Evolutionary conservation across 2,329 filamentous ascomycete species (phyloP), one percentile per base, ranked within the genome.

Genomic region (Aspergillus sp.): DNA sequence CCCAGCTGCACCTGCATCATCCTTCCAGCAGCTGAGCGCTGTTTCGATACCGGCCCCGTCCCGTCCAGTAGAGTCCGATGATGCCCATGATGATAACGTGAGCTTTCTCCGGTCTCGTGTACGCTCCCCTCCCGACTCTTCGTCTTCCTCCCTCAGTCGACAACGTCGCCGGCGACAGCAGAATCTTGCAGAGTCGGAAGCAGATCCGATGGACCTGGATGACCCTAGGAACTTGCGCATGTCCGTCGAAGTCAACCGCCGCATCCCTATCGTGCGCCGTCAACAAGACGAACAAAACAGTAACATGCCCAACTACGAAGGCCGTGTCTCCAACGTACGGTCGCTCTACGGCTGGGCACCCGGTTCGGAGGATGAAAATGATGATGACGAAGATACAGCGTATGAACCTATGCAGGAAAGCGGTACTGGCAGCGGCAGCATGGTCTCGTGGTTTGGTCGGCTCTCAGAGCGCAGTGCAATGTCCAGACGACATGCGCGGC

Each of bases 261-360:
- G 64, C 47, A 61, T 67, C 39, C 64, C 64, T 34, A 62, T 66
- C 44, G 48, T 65, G 19, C 64, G 62, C 34, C 64, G 59, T 40
- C 56, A 59, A 28, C 60, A 54, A n/a, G 71, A 78, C 51, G 67
- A 65, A 13, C 58, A 69, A 30, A 65, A 70, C 49, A 19, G 19
- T 4, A 68, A 66, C 39, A 65, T 72, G 42, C 62, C 74, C 30
- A 72, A 75, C 35, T 82, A 82, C 53, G 74, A 78, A 46, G 71
- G 76, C 50, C 73, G 74, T 39, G 68, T 75, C 7, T 75, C 78
- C 12, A 72, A 71, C 52, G 62, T 72, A 48, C 77, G 79, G 53
- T 73, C 68, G 42, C 64, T 82, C 35, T 82, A 82, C 61, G 78
- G 81, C 58, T 82, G 79, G 79, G 77, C 78, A 30, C 78, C 78